phyloP scores from a whole-genome alignment of 1,139 yeast species.

The Candida tunisiensis region DNA sequence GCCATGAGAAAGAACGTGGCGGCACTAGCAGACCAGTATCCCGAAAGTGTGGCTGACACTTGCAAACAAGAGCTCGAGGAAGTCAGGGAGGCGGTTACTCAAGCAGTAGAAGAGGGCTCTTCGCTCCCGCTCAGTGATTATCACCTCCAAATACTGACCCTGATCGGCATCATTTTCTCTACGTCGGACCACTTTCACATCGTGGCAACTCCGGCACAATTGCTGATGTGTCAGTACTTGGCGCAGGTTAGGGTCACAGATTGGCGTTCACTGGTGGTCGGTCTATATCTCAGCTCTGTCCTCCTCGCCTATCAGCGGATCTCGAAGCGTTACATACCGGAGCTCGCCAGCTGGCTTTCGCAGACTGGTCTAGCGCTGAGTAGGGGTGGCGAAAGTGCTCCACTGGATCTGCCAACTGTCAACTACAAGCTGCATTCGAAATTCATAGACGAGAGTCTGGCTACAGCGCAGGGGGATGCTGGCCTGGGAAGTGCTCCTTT shows the following conservation, averaged over 20 bases:
- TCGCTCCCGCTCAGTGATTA: slow-evolving; percentile 9
- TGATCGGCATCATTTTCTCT: slow-evolving; percentile 68
- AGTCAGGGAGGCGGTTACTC: slow-evolving; percentile 32
- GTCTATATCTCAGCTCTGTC: slow-evolving; percentile 48
- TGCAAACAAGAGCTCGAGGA: slow-evolving; percentile 30
- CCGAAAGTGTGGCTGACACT: slow-evolving; percentile 40
- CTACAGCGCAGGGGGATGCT: too few relatives aligned
- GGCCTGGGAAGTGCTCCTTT: too few relatives aligned
- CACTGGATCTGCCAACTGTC: slow-evolving; percentile 11
- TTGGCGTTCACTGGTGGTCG: slow-evolving; percentile 10
- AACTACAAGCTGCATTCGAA: background rate
- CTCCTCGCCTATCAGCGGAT: slow-evolving; percentile 58
- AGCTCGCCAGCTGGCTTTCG: slow-evolving; percentile 44
- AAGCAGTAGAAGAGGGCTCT: slow-evolving; percentile 6
- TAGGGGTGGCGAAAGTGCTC: too few relatives aligned
- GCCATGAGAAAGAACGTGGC: slow-evolving; percentile 35
- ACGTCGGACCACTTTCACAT: slow-evolving; percentile 94
- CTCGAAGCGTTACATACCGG: slow-evolving; percentile 74
- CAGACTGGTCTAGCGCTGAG: too few relatives aligned
- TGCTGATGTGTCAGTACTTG: slow-evolving; percentile 56
- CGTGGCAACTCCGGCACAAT: slow-evolving; percentile 68
- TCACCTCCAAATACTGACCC: slow-evolving; percentile 50
- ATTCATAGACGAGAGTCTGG: too few relatives aligned
- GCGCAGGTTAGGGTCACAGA: slow-evolving; percentile 20
- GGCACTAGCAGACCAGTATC: slow-evolving; percentile 47